Evolutionary conservation across 2,329 filamentous ascomycete genomes (phyloP), one percentile per base, ranked within the genome.

Genomic region (Gliomastix tumulicola): DNA sequence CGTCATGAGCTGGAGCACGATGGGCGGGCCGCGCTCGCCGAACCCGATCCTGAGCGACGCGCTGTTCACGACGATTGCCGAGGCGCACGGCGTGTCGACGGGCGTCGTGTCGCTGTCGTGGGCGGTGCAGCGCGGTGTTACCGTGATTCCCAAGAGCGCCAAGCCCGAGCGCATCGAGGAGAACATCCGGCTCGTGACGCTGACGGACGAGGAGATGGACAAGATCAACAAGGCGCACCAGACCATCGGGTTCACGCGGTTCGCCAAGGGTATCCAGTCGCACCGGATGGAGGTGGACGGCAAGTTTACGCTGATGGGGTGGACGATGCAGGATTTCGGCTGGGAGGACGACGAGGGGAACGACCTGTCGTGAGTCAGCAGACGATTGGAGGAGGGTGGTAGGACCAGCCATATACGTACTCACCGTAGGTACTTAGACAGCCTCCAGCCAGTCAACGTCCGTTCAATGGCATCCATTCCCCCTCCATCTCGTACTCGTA

Each of bases 331-430:
- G 10, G 51, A 54, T 9, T 42, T 53, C 35, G 51, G 51, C 4
- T 54, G 49, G 44, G 51, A 54, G 36, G 46, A 54, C 28, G 49
- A 49, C 31, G 15, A 51, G 12, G 51, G 51, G 15, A 48, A 54
- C 21, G 47, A 19, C 51, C 30, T 20, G 33, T 17, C 16, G 7
- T 30, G 25, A 30, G n/a, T n/a, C n/a, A n/a, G n/a, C n/a, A n/a
- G n/a, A n/a, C n/a, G n/a, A n/a, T n/a, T n/a, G n/a, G n/a, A n/a
- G n/a, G n/a, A n/a, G n/a, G n/a, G n/a, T n/a, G n/a, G n/a, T n/a
- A n/a, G n/a, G n/a, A n/a, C n/a, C n/a, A n/a, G n/a, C n/a, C n/a
- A n/a, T n/a, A n/a, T n/a, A n/a, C n/a, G n/a, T n/a, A n/a, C n/a
- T n/a, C n/a, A n/a, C n/a, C n/a, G n/a, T n/a, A n/a, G n/a, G n/a